Evolutionary conservation across 148 eudicot genomes (phyloP).

Genomic region (Vaccinium macrocarpon): DNA sequence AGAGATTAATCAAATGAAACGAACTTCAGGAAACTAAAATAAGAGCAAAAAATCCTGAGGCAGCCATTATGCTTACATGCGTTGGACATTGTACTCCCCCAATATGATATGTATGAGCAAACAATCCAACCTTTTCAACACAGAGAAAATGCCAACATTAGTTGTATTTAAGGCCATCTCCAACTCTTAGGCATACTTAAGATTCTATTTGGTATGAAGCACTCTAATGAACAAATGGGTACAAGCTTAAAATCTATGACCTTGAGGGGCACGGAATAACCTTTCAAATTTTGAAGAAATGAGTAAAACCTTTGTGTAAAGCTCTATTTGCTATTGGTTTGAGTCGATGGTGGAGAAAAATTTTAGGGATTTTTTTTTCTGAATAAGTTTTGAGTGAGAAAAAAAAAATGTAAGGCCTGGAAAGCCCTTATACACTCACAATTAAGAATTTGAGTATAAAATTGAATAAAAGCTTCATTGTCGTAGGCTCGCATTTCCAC

Average conservation of each 20-base stretch:
- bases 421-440: background rate
- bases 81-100: constrained; percentile 50
- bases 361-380: background rate
- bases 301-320: background rate
- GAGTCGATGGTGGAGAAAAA: background rate
- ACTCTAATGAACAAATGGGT: background rate
- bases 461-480: background rate
- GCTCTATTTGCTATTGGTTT: background rate
- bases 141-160: background rate
- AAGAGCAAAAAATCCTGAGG: background rate
- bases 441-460: background rate
- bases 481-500: too few relatives aligned
- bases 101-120: constrained; percentile 59
- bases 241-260: background rate
- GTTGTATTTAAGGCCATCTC: background rate
- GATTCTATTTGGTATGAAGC: background rate
- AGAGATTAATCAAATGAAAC: background rate
- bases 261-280: background rate
- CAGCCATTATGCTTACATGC: constrained; percentile 42
- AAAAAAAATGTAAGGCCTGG: background rate
- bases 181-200: background rate
- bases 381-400: background rate
- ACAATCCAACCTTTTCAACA: constrained; percentile 46
- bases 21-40: background rate
- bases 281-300: background rate